These are phyloP conservation scores for Penicillium italicum DNA, from an alignment of 2,329 filamentous ascomycete species.

Conservation along the genomic window DNA sequence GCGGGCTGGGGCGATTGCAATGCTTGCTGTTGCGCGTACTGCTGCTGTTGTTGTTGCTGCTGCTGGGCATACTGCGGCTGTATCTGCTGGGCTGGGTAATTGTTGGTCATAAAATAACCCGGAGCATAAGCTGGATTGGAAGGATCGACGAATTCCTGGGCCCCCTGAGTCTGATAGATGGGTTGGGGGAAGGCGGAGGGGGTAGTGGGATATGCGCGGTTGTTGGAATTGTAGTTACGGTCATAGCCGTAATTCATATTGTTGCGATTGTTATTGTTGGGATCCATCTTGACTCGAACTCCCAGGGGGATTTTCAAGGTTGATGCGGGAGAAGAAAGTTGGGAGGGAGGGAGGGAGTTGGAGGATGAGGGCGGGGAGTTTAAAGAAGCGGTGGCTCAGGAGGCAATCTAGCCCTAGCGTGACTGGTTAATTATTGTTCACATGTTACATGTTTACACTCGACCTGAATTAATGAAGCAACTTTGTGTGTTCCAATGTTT, in stretches of 20 bases:
- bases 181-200: slow-evolving; percentile 96
- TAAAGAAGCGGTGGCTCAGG: slow-evolving; percentile 33
- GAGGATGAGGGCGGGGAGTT: slow-evolving; percentile 8
- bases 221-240: slow-evolving; percentile 62
- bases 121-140: slow-evolving; percentile 43
- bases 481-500: not conserved
- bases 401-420: slow-evolving; percentile 17
- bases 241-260: slow-evolving; percentile 52
- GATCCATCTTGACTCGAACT: slow-evolving; percentile 47
- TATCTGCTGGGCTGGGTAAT: slow-evolving; percentile 52
- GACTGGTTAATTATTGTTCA: slow-evolving; percentile 5
- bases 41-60: slow-evolving; percentile 48
- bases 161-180: slow-evolving; percentile 61
- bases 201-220: slow-evolving; percentile 76
- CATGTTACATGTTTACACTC: not conserved
- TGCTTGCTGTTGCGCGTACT: slow-evolving; percentile 49
- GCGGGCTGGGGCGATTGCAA: slow-evolving; percentile 55
- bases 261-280: slow-evolving; percentile 46
- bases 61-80: slow-evolving; percentile 44
- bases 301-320: slow-evolving; percentile 4
- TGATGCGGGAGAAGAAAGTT: slow-evolving; percentile 8
- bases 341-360: not conserved
- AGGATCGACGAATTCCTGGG: slow-evolving; percentile 59
- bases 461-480: slow-evolving; percentile 5
- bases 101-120: slow-evolving; percentile 62